phyloP scores from a whole-genome alignment of 805 yeast genomes.

The Metschnikowia hibisci region DNA sequence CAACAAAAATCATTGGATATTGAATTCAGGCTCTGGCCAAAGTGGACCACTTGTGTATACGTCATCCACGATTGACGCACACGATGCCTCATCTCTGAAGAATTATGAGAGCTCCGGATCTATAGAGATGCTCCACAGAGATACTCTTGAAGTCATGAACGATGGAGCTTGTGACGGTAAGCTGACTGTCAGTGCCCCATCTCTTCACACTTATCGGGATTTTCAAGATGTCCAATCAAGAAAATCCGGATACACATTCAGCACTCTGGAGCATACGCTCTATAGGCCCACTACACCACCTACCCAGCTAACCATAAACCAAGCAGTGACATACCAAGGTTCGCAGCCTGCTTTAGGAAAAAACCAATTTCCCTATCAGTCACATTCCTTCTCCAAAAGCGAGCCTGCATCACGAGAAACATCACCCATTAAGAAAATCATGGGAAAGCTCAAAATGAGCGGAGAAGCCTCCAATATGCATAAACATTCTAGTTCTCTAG shows the following conservation, averaged over 20 bases:
- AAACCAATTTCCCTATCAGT: constrained; percentile 4
- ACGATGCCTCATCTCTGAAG: neutral
- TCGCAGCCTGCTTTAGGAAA: neutral
- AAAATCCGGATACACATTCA: constrained; percentile 6
- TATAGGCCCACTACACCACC: constrained; percentile 14
- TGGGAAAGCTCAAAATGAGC: constrained; percentile 21
- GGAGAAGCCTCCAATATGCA: constrained; percentile 19
- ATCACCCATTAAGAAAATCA: constrained; percentile 32
- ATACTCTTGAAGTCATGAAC: neutral
- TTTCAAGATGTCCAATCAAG: constrained; percentile 1
- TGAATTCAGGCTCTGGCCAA: constrained; percentile 19
- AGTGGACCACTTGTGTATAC: constrained; percentile 27
- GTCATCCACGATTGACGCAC: constrained; percentile 13
- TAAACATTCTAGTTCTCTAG: constrained; percentile 21
- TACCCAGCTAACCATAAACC: neutral
- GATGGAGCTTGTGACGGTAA: constrained; percentile 11
- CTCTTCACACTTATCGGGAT: constrained; percentile 37
- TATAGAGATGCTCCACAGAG: neutral
- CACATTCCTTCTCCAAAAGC: neutral
- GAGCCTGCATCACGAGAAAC: constrained; percentile 14
- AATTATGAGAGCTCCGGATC: neutral
- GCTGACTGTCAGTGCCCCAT: constrained; percentile 32
- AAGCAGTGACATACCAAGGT: constrained; percentile 1
- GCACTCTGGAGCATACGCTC: constrained; percentile 13
- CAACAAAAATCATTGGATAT: constrained; percentile 23